Conservation (phyloP, 345 rosid genomes). For the Raphanus sativus region DNA sequence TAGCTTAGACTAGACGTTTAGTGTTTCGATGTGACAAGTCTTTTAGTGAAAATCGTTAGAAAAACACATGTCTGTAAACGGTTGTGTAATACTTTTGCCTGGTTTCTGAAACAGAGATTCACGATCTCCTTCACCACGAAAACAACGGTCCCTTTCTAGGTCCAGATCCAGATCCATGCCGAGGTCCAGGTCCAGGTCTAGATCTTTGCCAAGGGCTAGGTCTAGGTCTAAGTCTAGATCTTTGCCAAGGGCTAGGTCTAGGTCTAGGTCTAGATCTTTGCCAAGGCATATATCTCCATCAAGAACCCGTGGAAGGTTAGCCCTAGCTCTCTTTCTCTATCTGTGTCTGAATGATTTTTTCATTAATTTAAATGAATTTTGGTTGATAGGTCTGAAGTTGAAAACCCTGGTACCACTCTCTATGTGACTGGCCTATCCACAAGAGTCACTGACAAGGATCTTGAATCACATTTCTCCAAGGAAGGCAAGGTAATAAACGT, state of each 20-base stretch:
- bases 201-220: slow-evolving; percentile 41
- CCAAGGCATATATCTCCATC: slow-evolving; percentile 75
- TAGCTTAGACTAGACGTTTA: slow-evolving; percentile 8
- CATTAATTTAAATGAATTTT: not conserved
- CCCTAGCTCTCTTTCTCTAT: slow-evolving; percentile 5
- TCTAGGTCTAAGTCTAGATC: slow-evolving; percentile 40
- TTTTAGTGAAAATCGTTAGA: not conserved
- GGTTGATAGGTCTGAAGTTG: slow-evolving; percentile 45
- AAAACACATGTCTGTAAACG: not conserved
- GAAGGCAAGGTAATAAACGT: slow-evolving; percentile 80
- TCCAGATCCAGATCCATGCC: slow-evolving; percentile 44
- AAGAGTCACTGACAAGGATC: slow-evolving; percentile 84
- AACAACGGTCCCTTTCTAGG: slow-evolving; percentile 49
- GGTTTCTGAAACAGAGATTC: slow-evolving; percentile 48
- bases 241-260: slow-evolving; percentile 33
- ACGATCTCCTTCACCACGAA: slow-evolving; percentile 69
- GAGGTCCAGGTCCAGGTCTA: slow-evolving; percentile 40
- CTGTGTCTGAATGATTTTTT: not conserved
- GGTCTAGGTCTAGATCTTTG: slow-evolving; percentile 60
- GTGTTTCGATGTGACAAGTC: not conserved
- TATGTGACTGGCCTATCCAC: slow-evolving; percentile 96
- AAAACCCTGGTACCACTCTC: slow-evolving; percentile 79
- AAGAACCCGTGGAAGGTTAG: slow-evolving; percentile 81
- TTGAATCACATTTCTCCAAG: slow-evolving; percentile 90
- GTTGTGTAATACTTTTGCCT: not conserved